phyloP scores from a whole-genome alignment of 1,284 basidiomycete genomes.

The Singerocomus rubriflavus region DNA sequence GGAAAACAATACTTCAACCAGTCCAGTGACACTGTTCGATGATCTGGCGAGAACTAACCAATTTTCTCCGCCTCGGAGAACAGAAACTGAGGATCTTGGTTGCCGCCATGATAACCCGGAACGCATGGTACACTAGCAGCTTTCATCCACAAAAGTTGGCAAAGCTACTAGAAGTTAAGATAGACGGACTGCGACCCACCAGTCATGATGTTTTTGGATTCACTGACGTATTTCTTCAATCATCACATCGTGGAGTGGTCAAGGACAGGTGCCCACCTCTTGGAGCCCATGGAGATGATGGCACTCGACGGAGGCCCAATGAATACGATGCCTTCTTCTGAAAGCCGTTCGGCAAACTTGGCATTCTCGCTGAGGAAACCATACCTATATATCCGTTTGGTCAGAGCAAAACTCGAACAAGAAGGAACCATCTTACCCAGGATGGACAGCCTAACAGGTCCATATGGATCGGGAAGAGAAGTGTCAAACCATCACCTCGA shows the following conservation, averaged over 20 bases:
- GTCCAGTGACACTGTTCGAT: background rate
- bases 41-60: constrained; percentile 38
- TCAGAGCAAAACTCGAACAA: constrained; percentile 1
- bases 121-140: constrained; percentile 91
- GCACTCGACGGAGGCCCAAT: constrained; percentile 94
- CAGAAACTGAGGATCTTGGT: constrained; percentile 68
- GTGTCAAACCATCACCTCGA: constrained; percentile 5
- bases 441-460: constrained; percentile 66
- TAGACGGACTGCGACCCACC: constrained; percentile 39
- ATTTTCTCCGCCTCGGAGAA: constrained; percentile 70
- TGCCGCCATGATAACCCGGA: constrained; percentile 82
- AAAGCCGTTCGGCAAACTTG: constrained; percentile 81
- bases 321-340: constrained; percentile 89
- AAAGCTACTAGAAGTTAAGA: background rate
- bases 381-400: constrained; percentile 48
- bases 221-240: constrained; percentile 40
- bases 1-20: background rate
- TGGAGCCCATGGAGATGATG: constrained; percentile 92
- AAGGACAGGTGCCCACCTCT: constrained; percentile 47
- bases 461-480: background rate
- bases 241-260: background rate
- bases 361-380: constrained; percentile 95
- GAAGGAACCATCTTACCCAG: constrained; percentile 49
- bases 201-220: constrained; percentile 90
- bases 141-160: constrained; percentile 27